Base-by-base conservation (phyloP, 2,329 filamentous ascomycete genomes). In the Aspergillus sp. region DNA sequence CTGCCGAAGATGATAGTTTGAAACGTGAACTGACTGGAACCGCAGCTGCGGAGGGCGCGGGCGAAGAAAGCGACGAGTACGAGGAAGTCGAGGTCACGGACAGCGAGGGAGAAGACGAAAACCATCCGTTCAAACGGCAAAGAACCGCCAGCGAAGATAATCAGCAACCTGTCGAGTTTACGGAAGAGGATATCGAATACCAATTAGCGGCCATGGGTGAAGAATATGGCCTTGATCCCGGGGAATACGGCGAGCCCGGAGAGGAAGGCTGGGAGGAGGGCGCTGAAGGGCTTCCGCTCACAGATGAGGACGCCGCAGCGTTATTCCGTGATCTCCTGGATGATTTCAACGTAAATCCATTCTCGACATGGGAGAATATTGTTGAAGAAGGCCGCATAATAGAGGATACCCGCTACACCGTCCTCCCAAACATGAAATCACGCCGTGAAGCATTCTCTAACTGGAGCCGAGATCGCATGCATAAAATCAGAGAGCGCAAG, bases 111-210 rank as follows among this genome's bases (percentile, higher is more conserved):
- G 79, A 82, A 45, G 80, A 75, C 41, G 80, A 75, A 83, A 66
- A 78, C 81, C 73, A 81, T 84, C 71, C 74, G 64, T 76, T 70
- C 57, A 85, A 79, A 75, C 81, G 73, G 56, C 77, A 71, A 69
- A 81, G 72, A 68, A 86, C 78, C 37, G 85, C 84, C 61, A 78
- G 80, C 42, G 82, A 79, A 75, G 59, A 79, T 33, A 39, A 58
- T 58, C 62, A 77, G 12, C 76, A 82, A 46, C 77, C 80, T 1
- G 77, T 95, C 7, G 93, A 97, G 67, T 96, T 96, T 68, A 90
- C 89, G 56, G 95, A 98, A 73, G 93, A 93, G 53, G 95, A 99
- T 69, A 96, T 99, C 66, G 93, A 91, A 37, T 93, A 88, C 70
- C 95, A 99, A 70, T 81, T 99, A 12, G 90, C 90, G 53, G 88